A percentile compares a stretch with the other conserved stretches of the same genome.
Evolutionary conservation across 1,284 basidiomycete genomes (phyloP).

Genomic region (Xerocomus minutiporus): DNA sequence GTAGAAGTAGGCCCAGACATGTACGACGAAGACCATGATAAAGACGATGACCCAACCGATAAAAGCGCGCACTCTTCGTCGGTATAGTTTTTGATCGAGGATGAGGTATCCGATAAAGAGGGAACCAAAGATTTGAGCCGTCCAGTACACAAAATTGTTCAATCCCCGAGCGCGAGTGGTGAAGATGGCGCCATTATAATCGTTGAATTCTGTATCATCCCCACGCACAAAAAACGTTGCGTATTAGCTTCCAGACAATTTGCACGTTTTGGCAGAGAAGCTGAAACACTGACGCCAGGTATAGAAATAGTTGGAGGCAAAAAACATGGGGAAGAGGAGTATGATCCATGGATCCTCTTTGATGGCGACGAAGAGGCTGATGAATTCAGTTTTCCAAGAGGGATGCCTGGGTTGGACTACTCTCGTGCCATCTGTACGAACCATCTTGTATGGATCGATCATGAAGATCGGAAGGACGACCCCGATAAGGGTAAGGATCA

Average conservation of each 20-base stretch:
- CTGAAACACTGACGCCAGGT: slow-evolving; percentile 33
- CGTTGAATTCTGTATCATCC: slow-evolving; percentile 33
- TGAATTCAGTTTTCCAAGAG: slow-evolving; percentile 36
- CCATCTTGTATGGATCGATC: slow-evolving; percentile 35
- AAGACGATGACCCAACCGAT: slow-evolving; percentile 45
- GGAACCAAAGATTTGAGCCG: slow-evolving; percentile 37
- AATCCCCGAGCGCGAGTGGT: slow-evolving; percentile 37
- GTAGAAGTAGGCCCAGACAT: slow-evolving; percentile 51
- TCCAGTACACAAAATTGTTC: slow-evolving; percentile 40
- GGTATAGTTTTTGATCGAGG: slow-evolving; percentile 41
- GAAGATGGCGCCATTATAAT: slow-evolving; percentile 38
- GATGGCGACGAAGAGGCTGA: slow-evolving; percentile 34
- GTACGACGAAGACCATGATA: slow-evolving; percentile 45
- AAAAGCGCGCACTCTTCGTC: slow-evolving; percentile 47
- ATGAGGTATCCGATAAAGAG: slow-evolving; percentile 36
- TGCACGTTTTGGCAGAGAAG: not conserved
- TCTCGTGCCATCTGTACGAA: slow-evolving; percentile 36
- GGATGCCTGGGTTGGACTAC: slow-evolving; percentile 29
- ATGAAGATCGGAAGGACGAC: slow-evolving; percentile 32
- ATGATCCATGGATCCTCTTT: slow-evolving; percentile 35
- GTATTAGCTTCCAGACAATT: slow-evolving; percentile 2
- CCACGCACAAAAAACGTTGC: not conserved
- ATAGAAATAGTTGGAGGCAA: slow-evolving; percentile 38
- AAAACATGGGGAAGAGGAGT: slow-evolving; percentile 39
- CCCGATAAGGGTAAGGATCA: slow-evolving; percentile 34